Evolutionary conservation across 2,329 filamentous ascomycete species (phyloP).

Genomic region (Fonsecaea pugnacius): DNA sequence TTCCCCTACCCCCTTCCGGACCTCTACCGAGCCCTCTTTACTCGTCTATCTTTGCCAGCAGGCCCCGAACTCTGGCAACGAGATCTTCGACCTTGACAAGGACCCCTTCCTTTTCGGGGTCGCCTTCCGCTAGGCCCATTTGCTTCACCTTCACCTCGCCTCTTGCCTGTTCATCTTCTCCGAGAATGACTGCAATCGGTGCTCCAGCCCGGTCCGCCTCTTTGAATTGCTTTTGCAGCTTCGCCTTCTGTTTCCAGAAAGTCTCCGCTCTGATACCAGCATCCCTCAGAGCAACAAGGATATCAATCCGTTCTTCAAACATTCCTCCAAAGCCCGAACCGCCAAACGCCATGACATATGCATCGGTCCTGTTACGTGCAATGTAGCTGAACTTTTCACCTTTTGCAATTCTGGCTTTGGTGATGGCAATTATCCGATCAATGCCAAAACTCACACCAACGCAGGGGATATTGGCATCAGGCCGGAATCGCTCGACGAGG

Average conservation of each 20-base stretch:
- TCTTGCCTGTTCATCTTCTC: slow-evolving; percentile 82
- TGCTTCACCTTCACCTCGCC: slow-evolving; percentile 90
- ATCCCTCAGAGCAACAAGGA: slow-evolving; percentile 78
- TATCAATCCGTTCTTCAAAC: slow-evolving; percentile 79
- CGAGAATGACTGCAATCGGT: slow-evolving; percentile 85
- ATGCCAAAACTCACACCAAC: slow-evolving; percentile 93
- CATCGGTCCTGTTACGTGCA: slow-evolving; percentile 64
- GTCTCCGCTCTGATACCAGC: slow-evolving; percentile 92
- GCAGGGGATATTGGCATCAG: slow-evolving; percentile 83
- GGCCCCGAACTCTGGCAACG: slow-evolving; percentile 25
- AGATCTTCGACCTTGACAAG: slow-evolving; percentile 62
- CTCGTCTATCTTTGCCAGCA: slow-evolving; percentile 21
- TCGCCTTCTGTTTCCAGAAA: slow-evolving; percentile 77
- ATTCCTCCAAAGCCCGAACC: slow-evolving; percentile 82
- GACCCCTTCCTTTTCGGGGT: slow-evolving; percentile 88
- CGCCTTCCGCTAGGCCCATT: slow-evolving; percentile 75
- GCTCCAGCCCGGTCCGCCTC: slow-evolving; percentile 78
- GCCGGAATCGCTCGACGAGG: slow-evolving; percentile 90
- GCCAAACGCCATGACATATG: slow-evolving; percentile 93
- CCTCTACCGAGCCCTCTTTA: neutral
- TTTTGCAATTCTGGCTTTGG: slow-evolving; percentile 73
- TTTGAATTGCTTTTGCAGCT: slow-evolving; percentile 87
- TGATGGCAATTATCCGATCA: slow-evolving; percentile 92
- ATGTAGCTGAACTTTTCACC: slow-evolving; percentile 57
- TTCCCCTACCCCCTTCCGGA: neutral